Conservation (phyloP, 176 grass and related monocot genomes). For the Musa schizocarpa region DNA sequence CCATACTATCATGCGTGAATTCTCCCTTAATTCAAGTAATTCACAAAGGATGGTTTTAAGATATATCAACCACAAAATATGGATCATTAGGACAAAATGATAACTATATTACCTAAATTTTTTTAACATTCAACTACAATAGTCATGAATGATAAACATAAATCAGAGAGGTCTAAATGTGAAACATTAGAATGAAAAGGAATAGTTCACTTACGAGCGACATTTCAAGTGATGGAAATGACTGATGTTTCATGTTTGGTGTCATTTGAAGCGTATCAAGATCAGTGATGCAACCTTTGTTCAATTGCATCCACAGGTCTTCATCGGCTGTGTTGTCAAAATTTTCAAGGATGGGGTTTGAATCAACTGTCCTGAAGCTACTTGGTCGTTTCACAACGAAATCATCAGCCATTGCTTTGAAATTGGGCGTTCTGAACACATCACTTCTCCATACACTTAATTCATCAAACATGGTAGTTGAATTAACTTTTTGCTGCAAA, state of each 20-base stretch:
- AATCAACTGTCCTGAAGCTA: slow-evolving; percentile 43
- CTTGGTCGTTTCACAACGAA: slow-evolving; percentile 48
- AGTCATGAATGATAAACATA: neutral
- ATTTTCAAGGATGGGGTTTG: slow-evolving; percentile 56
- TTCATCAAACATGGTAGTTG: slow-evolving; percentile 1
- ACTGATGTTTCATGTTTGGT: slow-evolving; percentile 31
- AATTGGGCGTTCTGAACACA: slow-evolving; percentile 65
- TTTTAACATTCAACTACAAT: neutral
- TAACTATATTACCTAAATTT: no score
- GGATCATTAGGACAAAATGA: neutral
- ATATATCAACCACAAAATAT: no score
- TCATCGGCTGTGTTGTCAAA: slow-evolving; percentile 46
- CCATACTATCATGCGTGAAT: no score
- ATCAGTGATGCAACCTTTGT: slow-evolving; percentile 69
- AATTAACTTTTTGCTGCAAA: slow-evolving; percentile 2
- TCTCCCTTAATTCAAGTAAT: no score
- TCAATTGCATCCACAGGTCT: slow-evolving; percentile 64
- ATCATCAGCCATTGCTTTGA: slow-evolving; percentile 30
- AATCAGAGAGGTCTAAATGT: neutral
- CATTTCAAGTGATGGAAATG: slow-evolving; percentile 25
- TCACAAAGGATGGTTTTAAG: no score
- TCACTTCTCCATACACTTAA: slow-evolving; percentile 32
- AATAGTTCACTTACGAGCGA: slow-evolving; percentile 31
- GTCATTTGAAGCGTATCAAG: slow-evolving; percentile 75
- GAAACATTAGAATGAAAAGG: neutral